A percentile compares a stretch with the other conserved stretches of the same genome.
Evolutionary conservation across 2,329 filamentous ascomycete species (phyloP).

Genomic region (Xylariaceae sp.): DNA sequence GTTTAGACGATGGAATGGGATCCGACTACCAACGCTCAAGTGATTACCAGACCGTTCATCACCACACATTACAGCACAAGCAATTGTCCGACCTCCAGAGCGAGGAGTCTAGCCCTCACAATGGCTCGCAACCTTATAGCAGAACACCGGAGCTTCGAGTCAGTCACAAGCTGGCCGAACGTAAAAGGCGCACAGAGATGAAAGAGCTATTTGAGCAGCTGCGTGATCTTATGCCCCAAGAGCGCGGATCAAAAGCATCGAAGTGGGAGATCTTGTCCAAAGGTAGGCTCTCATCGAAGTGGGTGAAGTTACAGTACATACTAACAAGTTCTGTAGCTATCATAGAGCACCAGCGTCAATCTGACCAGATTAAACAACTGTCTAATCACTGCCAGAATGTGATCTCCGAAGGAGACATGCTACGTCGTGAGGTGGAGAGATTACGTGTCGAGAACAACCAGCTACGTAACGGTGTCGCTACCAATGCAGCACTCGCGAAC

Average conservation of each 20-base stretch:
- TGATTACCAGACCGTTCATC: constrained; percentile 59
- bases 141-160: constrained; percentile 75
- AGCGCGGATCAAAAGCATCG: constrained; percentile 76
- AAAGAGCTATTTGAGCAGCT: constrained; percentile 80
- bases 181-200: constrained; percentile 82
- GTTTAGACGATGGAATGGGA: constrained; percentile 57
- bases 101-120: constrained; percentile 49
- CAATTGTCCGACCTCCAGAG: constrained; percentile 62
- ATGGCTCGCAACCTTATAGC: constrained; percentile 69
- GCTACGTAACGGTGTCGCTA: constrained; percentile 34
- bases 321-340: constrained; percentile 45
- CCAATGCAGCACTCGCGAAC: constrained; percentile 22
- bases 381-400: constrained; percentile 41
- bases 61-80: constrained; percentile 71
- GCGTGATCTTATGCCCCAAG: constrained; percentile 71
- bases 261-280: constrained; percentile 89
- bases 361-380: constrained; percentile 44
- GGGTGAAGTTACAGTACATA: not conserved
- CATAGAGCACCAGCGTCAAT: constrained; percentile 53
- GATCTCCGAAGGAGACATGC: constrained; percentile 41
- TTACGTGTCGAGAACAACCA: constrained; percentile 46
- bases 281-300: constrained; percentile 47
- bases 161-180: constrained; percentile 79
- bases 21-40: constrained; percentile 45
- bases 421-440: constrained; percentile 46